A percentile compares a stretch with the other conserved stretches of the same genome.
phyloP scores from a whole-genome alignment of 1,284 basidiomycete species.

The Ceratobasidium theobromae region DNA sequence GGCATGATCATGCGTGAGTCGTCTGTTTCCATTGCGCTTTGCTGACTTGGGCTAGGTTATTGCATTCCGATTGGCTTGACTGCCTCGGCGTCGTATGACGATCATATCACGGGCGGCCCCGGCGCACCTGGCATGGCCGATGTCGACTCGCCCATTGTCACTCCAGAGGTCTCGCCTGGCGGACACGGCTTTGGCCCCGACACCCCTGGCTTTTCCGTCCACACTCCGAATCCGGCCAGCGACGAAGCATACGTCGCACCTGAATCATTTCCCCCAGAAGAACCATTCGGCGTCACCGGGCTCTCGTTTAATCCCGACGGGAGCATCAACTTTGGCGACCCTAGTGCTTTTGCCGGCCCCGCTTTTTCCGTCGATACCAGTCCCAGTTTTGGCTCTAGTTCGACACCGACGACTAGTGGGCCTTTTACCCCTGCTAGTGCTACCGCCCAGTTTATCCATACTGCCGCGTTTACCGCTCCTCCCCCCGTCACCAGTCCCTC shows the following conservation, averaged over 20 bases:
- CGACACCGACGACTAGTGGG: too few species aligned
- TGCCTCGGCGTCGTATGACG: slow-evolving; percentile 23
- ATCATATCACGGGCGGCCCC: slow-evolving; percentile 24
- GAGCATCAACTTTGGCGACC: neutral
- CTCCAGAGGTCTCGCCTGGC: slow-evolving; percentile 7
- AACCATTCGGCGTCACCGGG: neutral
- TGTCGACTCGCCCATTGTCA: slow-evolving; percentile 16
- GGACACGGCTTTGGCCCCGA: neutral
- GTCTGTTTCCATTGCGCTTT: neutral
- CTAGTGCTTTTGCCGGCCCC: too few species aligned
- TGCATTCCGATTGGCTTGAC: slow-evolving; percentile 24
- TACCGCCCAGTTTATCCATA: too few species aligned
- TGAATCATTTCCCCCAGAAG: neutral
- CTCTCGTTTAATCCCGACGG: slow-evolving; percentile 23
- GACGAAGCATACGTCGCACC: neutral
- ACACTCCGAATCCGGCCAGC: neutral
- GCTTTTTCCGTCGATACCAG: too few species aligned
- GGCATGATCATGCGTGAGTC: slow-evolving; percentile 31
- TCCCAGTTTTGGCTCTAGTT: too few species aligned
- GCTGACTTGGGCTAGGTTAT: neutral
- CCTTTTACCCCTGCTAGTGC: neutral
- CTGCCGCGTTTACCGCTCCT: too few species aligned
- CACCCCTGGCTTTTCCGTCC: neutral
- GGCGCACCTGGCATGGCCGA: slow-evolving; percentile 22
- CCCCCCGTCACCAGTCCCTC: too few species aligned